Evolutionary conservation across 495 filamentous ascomycete species (phyloP).

Genomic region (Cercophora scortea): DNA sequence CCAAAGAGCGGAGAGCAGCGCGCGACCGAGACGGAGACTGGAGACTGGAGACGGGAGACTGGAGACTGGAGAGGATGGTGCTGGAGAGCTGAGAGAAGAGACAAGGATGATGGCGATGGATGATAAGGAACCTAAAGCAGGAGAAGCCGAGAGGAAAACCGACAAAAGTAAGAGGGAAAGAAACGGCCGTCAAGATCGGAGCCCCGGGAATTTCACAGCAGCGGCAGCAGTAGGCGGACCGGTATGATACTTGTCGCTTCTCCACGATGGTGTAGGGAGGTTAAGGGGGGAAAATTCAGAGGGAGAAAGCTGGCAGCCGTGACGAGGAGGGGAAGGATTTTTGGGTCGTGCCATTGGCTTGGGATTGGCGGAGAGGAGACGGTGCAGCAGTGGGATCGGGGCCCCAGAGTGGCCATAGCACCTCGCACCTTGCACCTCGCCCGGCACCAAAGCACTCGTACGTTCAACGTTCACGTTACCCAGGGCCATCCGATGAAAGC

Average conservation of each 20-base stretch:
- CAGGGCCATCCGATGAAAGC: too few species aligned
- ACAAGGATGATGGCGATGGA: conserved; percentile 12
- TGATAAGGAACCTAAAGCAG: conserved; percentile 25
- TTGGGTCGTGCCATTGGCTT: conserved; percentile 22
- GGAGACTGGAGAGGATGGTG: conserved; percentile 11
- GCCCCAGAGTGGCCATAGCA: background rate
- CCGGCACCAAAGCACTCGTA: too few species aligned
- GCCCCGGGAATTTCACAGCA: conserved; percentile 39
- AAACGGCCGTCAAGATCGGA: conserved; percentile 43
- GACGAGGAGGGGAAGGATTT: conserved; percentile 25
- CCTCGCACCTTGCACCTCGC: background rate
- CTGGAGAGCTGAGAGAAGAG: conserved; percentile 15
- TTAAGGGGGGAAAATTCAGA: conserved; percentile 16
- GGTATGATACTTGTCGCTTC: conserved; percentile 20
- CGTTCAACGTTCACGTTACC: too few species aligned
- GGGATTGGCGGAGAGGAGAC: conserved; percentile 13
- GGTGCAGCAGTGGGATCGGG: background rate
- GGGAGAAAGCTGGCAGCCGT: conserved; percentile 10
- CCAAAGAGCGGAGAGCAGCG: background rate
- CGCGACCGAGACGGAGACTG: conserved; percentile 11
- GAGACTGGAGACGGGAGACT: conserved; percentile 12
- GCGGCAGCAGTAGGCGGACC: conserved; percentile 25
- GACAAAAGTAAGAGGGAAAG: conserved; percentile 29
- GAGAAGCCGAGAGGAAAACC: conserved; percentile 9
- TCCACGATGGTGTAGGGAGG: conserved; percentile 22